Evolutionary conservation across 805 yeast genomes (phyloP).

Genomic region (Saccharomycopsis oosterbeekiorum): DNA sequence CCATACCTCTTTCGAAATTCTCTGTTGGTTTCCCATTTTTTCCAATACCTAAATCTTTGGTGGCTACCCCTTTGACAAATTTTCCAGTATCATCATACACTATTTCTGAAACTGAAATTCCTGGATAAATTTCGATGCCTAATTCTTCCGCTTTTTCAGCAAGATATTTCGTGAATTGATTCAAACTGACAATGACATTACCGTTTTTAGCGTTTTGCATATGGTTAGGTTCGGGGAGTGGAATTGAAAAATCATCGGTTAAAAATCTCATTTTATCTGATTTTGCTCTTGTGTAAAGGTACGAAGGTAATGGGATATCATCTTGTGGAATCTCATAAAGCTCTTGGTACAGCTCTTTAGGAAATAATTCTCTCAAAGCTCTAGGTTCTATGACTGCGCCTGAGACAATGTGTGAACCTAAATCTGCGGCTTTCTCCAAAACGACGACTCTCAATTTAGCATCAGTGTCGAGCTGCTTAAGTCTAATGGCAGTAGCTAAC

Average conservation of each 20-base stretch:
- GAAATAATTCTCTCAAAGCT: slow-evolving; percentile 76
- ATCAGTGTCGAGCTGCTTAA: slow-evolving; percentile 73
- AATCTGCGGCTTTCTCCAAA: slow-evolving; percentile 84
- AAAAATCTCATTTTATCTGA: slow-evolving; percentile 66
- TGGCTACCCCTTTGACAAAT: slow-evolving; percentile 80
- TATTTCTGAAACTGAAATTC: slow-evolving; percentile 76
- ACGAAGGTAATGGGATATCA: slow-evolving; percentile 66
- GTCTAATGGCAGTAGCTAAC: slow-evolving; percentile 79
- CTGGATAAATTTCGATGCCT: slow-evolving; percentile 91
- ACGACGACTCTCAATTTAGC: slow-evolving; percentile 78
- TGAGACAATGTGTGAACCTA: slow-evolving; percentile 86
- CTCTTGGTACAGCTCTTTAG: slow-evolving; percentile 44
- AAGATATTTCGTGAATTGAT: slow-evolving; percentile 70
- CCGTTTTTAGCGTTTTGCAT: slow-evolving; percentile 62
- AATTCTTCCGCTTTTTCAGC: slow-evolving; percentile 85
- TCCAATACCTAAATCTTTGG: slow-evolving; percentile 83
- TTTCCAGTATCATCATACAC: slow-evolving; percentile 41
- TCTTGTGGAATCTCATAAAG: slow-evolving; percentile 21
- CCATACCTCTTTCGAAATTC: slow-evolving; percentile 94
- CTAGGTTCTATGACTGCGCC: slow-evolving; percentile 93
- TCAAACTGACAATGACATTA: slow-evolving; percentile 78
- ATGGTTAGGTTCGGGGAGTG: slow-evolving; percentile 91
- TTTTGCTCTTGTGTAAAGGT: slow-evolving; percentile 63
- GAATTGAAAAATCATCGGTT: slow-evolving; percentile 47
- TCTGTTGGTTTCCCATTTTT: slow-evolving; percentile 65